Base-by-base conservation (phyloP, 352 stramenopile species). In the Phytophthora colocasiae region DNA sequence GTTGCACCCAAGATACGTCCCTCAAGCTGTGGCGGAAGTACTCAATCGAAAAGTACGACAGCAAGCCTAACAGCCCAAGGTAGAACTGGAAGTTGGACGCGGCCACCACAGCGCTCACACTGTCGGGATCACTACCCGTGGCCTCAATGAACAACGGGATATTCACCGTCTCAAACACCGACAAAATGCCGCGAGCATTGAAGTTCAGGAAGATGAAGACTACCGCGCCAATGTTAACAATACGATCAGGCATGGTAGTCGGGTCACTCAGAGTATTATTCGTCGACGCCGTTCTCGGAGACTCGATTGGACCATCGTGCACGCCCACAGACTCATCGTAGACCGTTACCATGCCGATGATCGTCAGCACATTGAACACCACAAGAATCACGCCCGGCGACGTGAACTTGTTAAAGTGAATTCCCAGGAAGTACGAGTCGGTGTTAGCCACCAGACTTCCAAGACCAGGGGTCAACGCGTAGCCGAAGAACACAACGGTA, bases 31-130 rank as follows among this genome's bases (percentile, higher is more conserved):
- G 76, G 22, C 81, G 78, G 56, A 89, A 90, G 50, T 81, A 82
- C 45, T 92, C 84, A 31, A 92, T 91, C 47, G 82, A 84, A 41
- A 91, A 85, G 58, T 92, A 92, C 14, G 80, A 80, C 40, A 92
- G 31, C 40, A 92, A 53, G 3, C 84, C 84, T 9, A 92, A 60
- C 15, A 90, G 52, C 12, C 84, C 84, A 3, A 91, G 56, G 60
- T 92, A 87, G 53, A 92, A 91, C 64, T 92, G 84, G 69, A 91
- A 92, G 27, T 87, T 90, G 47, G 84, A 91, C 6, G 84, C 82
- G 38, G 59, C 71, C 27, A 87, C 63, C 27, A 92, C 81, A 0
- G 84, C 71, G 6, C 68, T 73, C 9, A 77, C 66, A 46, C 75
- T 87, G 8, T 69, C 60, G 0, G 81, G 80, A 29, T 87, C 80